Evolutionary conservation across 306 rosid genomes (phyloP).

Genomic region (Ceratonia siliqua): DNA sequence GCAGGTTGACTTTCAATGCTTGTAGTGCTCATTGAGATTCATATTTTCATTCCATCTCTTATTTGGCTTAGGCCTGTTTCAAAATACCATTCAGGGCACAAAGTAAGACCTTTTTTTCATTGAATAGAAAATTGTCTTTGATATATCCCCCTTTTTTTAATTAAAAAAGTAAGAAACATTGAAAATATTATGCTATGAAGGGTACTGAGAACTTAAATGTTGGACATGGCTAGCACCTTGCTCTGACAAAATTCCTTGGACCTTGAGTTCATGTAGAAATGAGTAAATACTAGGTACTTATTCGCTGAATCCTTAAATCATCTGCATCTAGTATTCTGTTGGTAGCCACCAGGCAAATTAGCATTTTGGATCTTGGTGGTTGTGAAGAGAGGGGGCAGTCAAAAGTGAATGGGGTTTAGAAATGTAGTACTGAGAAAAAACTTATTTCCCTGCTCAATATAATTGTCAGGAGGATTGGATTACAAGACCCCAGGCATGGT

Average conservation of each 20-base stretch:
- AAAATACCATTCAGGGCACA: neutral
- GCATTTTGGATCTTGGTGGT: neutral
- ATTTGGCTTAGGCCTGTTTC: conserved; percentile 4
- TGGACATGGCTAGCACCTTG: neutral
- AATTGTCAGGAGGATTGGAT: neutral
- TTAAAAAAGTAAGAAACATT: neutral
- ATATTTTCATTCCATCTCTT: neutral
- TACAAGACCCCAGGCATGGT: too few species aligned
- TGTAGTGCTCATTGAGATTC: neutral
- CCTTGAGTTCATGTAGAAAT: conserved; percentile 17
- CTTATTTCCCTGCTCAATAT: neutral
- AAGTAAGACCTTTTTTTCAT: neutral
- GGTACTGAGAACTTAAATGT: neutral
- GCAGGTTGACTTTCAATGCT: conserved; percentile 49
- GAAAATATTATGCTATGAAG: neutral
- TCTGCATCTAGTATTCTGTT: neutral
- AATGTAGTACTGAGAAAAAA: neutral
- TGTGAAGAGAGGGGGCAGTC: neutral
- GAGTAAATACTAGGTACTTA: neutral
- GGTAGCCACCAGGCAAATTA: neutral
- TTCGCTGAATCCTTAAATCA: neutral
- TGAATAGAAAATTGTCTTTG: neutral
- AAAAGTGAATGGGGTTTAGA: conserved; percentile 18
- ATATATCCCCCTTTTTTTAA: neutral
- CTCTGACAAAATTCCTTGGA: neutral